Percentiles rank a stretch among this genome's conserved stretches.
Conservation (phyloP, 805 yeast species). For the Pichia kluyveri region DNA sequence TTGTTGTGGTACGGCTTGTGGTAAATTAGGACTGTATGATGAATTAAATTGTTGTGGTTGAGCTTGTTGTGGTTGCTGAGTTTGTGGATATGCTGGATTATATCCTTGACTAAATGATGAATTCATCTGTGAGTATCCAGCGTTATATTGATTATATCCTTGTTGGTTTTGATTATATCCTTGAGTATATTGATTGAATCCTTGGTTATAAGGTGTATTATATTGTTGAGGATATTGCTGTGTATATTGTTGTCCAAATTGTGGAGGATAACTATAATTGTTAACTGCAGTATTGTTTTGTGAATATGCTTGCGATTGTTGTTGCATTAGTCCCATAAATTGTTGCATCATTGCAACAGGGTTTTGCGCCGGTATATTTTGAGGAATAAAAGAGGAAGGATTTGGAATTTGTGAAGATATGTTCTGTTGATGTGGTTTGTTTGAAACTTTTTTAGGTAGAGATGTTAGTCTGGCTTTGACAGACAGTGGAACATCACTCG, state of each 20-base stretch:
- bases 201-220: not conserved
- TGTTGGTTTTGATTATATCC: conserved; percentile 1
- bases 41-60: conserved; percentile 2
- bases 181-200: conserved; percentile 6
- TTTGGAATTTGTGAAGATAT: not conserved
- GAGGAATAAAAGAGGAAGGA: not conserved
- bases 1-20: conserved; percentile 4
- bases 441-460: conserved; percentile 10
- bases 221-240: not conserved
- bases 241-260: conserved; percentile 1
- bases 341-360: conserved; percentile 10
- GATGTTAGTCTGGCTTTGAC: conserved; percentile 11
- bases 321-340: conserved; percentile 11
- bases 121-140: not conserved
- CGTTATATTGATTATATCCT: conserved; percentile 1
- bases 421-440: not conserved
- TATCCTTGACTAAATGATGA: not conserved
- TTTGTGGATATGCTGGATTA: not conserved
- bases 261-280: not conserved
- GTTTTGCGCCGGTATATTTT: conserved; percentile 1
- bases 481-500: not conserved
- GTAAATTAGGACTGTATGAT: not conserved
- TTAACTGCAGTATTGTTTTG: conserved; percentile 9
- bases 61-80: not conserved
- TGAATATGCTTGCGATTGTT: conserved; percentile 1